Conservation (phyloP, 345 rosid species). For the Euclidium syriacum region DNA sequence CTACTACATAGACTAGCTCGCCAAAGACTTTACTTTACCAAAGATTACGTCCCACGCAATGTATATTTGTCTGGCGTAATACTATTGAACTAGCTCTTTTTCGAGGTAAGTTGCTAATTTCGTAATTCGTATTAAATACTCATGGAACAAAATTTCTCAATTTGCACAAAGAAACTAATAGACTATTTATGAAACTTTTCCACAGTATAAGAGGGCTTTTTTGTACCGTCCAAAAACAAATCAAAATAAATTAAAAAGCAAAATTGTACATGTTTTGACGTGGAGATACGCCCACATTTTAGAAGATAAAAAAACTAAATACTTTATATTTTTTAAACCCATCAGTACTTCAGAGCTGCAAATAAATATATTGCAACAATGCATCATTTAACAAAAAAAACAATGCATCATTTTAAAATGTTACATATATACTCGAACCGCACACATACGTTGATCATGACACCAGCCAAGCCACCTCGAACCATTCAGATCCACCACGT, state of each 20-base stretch:
- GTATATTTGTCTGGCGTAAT: too few relatives aligned
- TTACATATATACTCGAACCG: background rate
- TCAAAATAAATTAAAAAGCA: too few relatives aligned
- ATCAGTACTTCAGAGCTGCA: too few relatives aligned
- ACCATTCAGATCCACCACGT: slow-evolving; percentile 7
- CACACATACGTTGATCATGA: slow-evolving; percentile 15
- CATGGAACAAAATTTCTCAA: background rate
- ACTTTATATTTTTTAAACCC: too few relatives aligned
- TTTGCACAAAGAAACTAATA: background rate
- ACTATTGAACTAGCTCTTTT: too few relatives aligned
- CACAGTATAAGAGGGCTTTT: background rate
- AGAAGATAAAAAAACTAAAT: background rate
- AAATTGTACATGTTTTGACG: background rate
- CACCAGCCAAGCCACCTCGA: background rate
- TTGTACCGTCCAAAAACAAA: background rate
- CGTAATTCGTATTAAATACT: background rate
- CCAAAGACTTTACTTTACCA: slow-evolving; percentile 1
- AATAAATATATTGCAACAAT: background rate
- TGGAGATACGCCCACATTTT: background rate
- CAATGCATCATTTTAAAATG: background rate
- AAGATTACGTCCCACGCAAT: background rate
- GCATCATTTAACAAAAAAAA: too few relatives aligned
- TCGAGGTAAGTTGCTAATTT: too few relatives aligned
- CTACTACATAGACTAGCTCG: background rate
- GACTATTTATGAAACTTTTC: background rate